phyloP scores from a whole-genome alignment of 768 basidiomycete genomes.

The Suillus brevipes region DNA sequence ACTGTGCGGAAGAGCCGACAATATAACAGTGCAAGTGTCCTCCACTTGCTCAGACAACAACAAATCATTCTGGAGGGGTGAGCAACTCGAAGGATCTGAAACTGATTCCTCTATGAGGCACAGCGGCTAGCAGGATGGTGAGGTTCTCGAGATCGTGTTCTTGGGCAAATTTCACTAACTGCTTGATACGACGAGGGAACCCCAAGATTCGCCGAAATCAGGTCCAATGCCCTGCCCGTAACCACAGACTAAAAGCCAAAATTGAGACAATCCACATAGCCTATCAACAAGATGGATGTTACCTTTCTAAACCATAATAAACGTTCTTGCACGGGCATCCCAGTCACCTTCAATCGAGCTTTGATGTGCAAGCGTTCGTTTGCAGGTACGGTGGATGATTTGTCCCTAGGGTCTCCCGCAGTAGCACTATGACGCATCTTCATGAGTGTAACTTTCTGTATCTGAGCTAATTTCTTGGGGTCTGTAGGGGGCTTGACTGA shows the following conservation, averaged over 20 bases:
- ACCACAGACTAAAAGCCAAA: constrained; percentile 43
- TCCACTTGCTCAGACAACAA: constrained; percentile 51
- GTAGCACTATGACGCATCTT: constrained; percentile 72
- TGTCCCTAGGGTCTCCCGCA: constrained; percentile 63
- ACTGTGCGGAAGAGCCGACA: constrained; percentile 7
- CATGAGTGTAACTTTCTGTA: constrained; percentile 64
- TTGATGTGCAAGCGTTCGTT: constrained; percentile 62
- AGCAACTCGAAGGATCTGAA: constrained; percentile 24
- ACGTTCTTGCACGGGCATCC: constrained; percentile 37
- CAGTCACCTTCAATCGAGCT: constrained; percentile 33
- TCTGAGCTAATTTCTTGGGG: constrained; percentile 53
- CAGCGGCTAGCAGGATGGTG: constrained; percentile 42
- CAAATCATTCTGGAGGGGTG: constrained; percentile 47
- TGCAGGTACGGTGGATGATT: constrained; percentile 42
- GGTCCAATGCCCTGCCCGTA: constrained; percentile 64
- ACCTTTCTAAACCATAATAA: constrained; percentile 78
- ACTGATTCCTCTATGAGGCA: constrained; percentile 35
- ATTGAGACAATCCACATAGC: constrained; percentile 8
- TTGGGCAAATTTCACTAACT: constrained; percentile 13
- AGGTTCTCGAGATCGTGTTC: constrained; percentile 21
- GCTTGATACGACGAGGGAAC: constrained; percentile 11
- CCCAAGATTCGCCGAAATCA: constrained; percentile 36
- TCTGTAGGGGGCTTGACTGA: constrained; percentile 42
- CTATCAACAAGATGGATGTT: constrained; percentile 13
- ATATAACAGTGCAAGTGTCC: constrained; percentile 44